Conservation (phyloP, 2,329 filamentous ascomycete species). For the Chrysoporthe cubensis region DNA sequence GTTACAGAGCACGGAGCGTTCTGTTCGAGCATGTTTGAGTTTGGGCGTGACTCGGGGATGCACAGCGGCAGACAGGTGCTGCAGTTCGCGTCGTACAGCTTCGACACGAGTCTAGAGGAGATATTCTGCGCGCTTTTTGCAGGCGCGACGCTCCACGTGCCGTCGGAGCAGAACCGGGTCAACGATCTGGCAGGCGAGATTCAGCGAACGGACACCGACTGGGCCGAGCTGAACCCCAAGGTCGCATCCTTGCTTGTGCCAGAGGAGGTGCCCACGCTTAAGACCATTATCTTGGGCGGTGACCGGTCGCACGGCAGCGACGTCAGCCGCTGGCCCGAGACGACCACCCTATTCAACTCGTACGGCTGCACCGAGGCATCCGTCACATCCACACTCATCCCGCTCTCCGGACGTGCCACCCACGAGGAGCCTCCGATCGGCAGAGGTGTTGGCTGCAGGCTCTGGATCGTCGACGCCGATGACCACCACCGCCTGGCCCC, state of each 20-base stretch:
- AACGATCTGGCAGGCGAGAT: constrained; percentile 39
- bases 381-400: too few species aligned
- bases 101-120: constrained; percentile 37
- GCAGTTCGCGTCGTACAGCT: constrained; percentile 40
- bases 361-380: constrained; percentile 31
- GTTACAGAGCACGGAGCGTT: constrained; percentile 47
- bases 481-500: constrained; percentile 53
- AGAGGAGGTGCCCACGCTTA: constrained; percentile 13
- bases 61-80: constrained; percentile 35
- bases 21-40: constrained; percentile 16
- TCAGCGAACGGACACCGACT: neutral
- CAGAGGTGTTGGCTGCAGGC: neutral
- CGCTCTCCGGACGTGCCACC: neutral
- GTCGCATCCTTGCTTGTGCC: constrained; percentile 24
- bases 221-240: too few species aligned
- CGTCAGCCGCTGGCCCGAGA: constrained; percentile 43
- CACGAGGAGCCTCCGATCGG: constrained; percentile 3
- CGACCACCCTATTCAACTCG: too few species aligned
- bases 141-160: constrained; percentile 40
- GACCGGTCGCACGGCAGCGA: constrained; percentile 10
- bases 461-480: constrained; percentile 55
- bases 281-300: neutral
- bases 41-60: constrained; percentile 23
- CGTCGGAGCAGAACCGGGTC: constrained; percentile 44
- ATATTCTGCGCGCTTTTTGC: constrained; percentile 29